Evolutionary conservation across 1,284 basidiomycete species (phyloP).

Genomic region (Cryptococcus maquisensis): DNA sequence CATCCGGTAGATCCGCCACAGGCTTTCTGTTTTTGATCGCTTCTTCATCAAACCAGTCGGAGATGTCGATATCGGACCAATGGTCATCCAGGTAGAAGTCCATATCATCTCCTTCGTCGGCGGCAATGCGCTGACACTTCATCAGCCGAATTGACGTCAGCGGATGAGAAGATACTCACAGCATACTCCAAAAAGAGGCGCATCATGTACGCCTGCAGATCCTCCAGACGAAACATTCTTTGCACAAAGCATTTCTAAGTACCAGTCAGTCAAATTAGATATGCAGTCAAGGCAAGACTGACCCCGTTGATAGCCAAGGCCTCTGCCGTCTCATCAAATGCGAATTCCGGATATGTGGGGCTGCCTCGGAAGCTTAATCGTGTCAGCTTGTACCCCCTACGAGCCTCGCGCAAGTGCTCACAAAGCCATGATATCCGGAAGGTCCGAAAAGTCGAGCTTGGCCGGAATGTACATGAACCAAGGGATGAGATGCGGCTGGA

Average conservation of each 20-base stretch:
- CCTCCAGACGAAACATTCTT: constrained; percentile 45
- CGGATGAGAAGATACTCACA: constrained; percentile 13
- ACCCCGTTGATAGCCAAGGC: constrained; percentile 45
- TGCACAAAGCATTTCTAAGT: constrained; percentile 43
- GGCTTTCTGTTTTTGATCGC: neutral
- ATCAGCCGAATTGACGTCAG: neutral
- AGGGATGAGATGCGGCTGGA: constrained; percentile 47
- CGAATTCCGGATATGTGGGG: constrained; percentile 35
- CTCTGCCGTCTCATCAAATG: constrained; percentile 47
- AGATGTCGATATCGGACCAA: neutral
- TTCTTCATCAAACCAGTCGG: neutral
- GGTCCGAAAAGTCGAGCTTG: constrained; percentile 46
- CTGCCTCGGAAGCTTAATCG: constrained; percentile 40
- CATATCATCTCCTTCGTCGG: constrained; percentile 37
- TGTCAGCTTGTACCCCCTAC: neutral
- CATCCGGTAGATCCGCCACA: no score
- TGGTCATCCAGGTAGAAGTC: constrained; percentile 11
- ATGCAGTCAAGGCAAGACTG: constrained; percentile 14
- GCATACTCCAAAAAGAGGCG: constrained; percentile 47
- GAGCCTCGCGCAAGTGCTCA: constrained; percentile 15
- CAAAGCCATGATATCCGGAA: constrained; percentile 46
- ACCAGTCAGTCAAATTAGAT: no score
- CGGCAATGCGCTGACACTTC: constrained; percentile 12
- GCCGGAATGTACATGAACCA: constrained; percentile 49
- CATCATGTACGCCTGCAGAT: constrained; percentile 49